These are phyloP conservation scores for Lithohypha guttulata DNA, from an alignment of 2,329 filamentous ascomycete genomes.

Conservation along the genomic window DNA sequence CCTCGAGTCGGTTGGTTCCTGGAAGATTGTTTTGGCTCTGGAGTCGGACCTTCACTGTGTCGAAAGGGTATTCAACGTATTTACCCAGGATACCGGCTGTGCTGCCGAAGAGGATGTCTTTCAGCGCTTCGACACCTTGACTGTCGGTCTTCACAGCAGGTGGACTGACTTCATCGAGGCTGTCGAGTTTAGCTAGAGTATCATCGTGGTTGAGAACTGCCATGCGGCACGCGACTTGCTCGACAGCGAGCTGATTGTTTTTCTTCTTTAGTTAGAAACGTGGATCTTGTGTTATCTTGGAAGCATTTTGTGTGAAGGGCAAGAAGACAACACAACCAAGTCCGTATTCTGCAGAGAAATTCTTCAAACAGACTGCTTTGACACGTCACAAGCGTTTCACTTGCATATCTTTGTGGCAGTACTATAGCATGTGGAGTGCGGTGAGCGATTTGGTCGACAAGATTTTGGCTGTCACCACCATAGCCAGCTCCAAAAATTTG, in stretches of 20 bases:
- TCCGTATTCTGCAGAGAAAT: background rate
- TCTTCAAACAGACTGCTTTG: slow-evolving; percentile 1
- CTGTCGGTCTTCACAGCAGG: slow-evolving; percentile 19
- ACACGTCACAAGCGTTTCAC: background rate
- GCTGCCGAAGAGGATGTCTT: slow-evolving; percentile 83
- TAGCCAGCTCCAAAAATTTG: slow-evolving; percentile 5
- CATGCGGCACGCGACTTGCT: slow-evolving; percentile 12
- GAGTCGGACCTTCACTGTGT: slow-evolving; percentile 93
- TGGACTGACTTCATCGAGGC: slow-evolving; percentile 12
- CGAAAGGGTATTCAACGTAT: slow-evolving; percentile 96
- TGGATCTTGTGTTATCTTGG: slow-evolving; percentile 30
- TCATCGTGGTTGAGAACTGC: slow-evolving; percentile 19
- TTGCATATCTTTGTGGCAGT: background rate
- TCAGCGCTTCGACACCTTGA: slow-evolving; percentile 60
- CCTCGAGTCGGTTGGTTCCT: slow-evolving; percentile 35
- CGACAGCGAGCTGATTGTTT: background rate
- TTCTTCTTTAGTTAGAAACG: too few species aligned
- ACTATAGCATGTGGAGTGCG: too few species aligned
- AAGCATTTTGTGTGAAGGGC: slow-evolving; percentile 27
- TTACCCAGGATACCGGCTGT: slow-evolving; percentile 80
- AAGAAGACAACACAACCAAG: background rate
- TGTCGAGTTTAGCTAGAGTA: slow-evolving; percentile 10
- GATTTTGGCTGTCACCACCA: background rate
- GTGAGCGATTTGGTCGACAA: background rate
- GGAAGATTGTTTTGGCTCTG: slow-evolving; percentile 85